Conservation (phyloP, 495 filamentous ascomycete genomes). For the Aspergillus saccharolyticus region DNA sequence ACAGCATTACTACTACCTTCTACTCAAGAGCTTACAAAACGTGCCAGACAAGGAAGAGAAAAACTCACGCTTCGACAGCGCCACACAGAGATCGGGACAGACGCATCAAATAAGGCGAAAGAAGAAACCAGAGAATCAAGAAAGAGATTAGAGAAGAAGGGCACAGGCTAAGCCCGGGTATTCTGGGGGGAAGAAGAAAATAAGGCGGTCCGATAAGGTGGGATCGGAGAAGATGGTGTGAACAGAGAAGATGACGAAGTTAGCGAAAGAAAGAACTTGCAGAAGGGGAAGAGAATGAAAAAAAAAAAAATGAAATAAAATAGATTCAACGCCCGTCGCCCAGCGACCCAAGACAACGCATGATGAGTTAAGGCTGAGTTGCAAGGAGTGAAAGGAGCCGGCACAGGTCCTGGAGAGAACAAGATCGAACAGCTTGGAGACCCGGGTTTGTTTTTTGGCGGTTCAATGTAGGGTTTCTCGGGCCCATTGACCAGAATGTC, state of each 20-base stretch:
- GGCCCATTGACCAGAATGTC: background rate
- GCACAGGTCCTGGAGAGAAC: too few species aligned
- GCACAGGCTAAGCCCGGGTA: slow-evolving; percentile 5
- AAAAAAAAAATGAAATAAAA: slow-evolving; percentile 9
- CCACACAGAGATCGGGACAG: background rate
- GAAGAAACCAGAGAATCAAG: slow-evolving; percentile 11
- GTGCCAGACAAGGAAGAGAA: too few species aligned
- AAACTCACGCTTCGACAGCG: background rate
- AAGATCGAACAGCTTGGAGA: too few species aligned
- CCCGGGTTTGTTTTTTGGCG: too few species aligned
- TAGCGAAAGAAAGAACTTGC: slow-evolving; percentile 1
- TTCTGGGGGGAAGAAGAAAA: slow-evolving; percentile 2
- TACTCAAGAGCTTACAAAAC: too few species aligned
- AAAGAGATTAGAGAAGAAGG: slow-evolving; percentile 3
- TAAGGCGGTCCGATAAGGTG: too few species aligned
- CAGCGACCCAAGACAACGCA: background rate
- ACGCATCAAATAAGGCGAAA: too few species aligned
- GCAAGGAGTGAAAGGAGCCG: background rate
- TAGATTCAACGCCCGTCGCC: background rate
- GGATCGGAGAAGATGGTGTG: too few species aligned
- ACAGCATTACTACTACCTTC: too few species aligned
- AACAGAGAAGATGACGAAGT: too few species aligned
- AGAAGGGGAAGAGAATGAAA: slow-evolving; percentile 3
- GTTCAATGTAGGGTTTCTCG: too few species aligned
- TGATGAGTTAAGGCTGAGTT: background rate